Evolutionary conservation across 805 yeast species (phyloP), one percentile per base, ranked within the genome.

Genomic region (Yarrowia sp.): DNA sequence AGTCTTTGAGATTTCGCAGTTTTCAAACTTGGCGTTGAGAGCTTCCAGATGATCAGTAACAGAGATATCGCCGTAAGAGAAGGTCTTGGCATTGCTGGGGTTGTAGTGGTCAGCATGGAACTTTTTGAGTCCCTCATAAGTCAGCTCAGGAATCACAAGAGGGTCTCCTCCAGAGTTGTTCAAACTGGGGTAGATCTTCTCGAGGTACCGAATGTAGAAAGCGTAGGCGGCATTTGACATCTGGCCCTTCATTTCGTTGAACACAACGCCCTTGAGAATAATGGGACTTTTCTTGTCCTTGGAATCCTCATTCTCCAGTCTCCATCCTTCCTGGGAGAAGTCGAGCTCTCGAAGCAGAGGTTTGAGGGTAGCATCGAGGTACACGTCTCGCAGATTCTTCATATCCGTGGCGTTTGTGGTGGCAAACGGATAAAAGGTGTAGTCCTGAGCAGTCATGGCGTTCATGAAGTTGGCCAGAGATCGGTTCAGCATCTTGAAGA

Each of bases 211-310:
- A 74, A 89, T 91, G 86, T 93, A 94, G 76, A 84, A 92, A 71
- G 88, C 85, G 77, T 95, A 95, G 2, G 93, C 86, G 0, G 97
- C 86, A 77, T 92, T 94, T 0, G 97, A 90, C 75, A 91, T 86
- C 78, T 94, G 98, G 9, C 99, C 99, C 79, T 95, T 95, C 99
- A 95, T 95, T 79, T 95, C 99, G 76, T 95, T 95, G 77, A 90
- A 95, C 2, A 95, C 99, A 42, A 95, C 99, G 56, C 99, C 99
- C 78, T 95, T 95, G 78, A 92, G 91, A 4, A 81, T 82, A 50
- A 95, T 75, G 0, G 91, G 90, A 14, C 91, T 83, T 0, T 73
- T 70, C 15, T 81, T 79, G 75, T 93, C 92, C 8, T 82, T 77
- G 7, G 87, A 78, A 67, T 82, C 83, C 67, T 84, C 85, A 72